Evolutionary conservation across 768 basidiomycete species (phyloP).

Genomic region (Boletus pseudopeckii): DNA sequence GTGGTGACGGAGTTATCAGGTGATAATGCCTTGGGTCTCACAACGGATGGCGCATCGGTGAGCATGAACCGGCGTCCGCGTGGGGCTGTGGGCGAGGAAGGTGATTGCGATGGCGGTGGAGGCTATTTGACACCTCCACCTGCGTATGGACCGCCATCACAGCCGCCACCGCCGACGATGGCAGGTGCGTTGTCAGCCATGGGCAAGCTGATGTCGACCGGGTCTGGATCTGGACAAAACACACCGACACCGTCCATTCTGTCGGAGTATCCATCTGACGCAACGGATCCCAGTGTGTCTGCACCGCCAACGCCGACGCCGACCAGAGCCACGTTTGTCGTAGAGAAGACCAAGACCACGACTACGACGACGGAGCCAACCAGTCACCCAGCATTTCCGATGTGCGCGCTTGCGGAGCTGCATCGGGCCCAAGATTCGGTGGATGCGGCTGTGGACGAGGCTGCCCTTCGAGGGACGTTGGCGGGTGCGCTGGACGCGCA

Average conservation of each 20-base stretch:
- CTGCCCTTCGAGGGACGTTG: conserved; percentile 20
- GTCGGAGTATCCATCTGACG: background rate
- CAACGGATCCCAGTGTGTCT: background rate
- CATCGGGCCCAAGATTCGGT: conserved; percentile 22
- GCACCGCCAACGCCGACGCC: conserved; percentile 10
- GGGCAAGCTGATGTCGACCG: background rate
- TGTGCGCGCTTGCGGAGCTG: conserved; percentile 16
- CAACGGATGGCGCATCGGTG: background rate
- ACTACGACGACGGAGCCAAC: background rate
- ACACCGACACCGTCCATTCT: background rate
- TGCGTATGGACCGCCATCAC: background rate
- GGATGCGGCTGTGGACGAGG: conserved; percentile 23
- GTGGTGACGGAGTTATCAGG: background rate
- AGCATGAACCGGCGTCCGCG: background rate
- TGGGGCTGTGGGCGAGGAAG: background rate
- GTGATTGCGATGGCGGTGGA: background rate
- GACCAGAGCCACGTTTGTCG: conserved; percentile 5
- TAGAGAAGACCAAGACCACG: conserved; percentile 1
- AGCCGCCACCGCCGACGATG: background rate
- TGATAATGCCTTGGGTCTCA: conserved; percentile 12
- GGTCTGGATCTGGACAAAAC: background rate
- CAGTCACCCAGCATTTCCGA: background rate
- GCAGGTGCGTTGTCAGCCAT: background rate
- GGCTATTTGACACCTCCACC: conserved; percentile 4
- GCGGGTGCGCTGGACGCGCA: conserved; percentile 9